Conservation (phyloP, 225 moss, liverwort and hornwort genomes). For the Marchantia polymorpha region DNA sequence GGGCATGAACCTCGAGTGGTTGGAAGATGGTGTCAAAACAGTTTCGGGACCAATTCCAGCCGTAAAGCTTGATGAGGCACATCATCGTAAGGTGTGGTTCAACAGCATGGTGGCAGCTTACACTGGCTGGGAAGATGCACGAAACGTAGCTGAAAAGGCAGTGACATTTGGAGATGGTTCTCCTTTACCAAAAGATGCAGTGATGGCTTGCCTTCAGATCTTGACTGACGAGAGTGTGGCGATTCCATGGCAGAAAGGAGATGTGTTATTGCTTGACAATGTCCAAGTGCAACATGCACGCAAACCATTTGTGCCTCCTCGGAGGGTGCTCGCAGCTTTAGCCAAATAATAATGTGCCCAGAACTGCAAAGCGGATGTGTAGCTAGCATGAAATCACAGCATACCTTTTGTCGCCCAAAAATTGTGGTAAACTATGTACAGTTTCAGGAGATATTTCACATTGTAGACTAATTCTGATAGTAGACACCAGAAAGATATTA, state of each 20-base stretch:
- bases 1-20: conserved; percentile 89
- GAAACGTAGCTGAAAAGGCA: conserved; percentile 79
- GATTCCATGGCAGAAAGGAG: conserved; percentile 87
- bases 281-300: conserved; percentile 79
- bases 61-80: conserved; percentile 66
- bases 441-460: too few species aligned
- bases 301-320: conserved; percentile 75
- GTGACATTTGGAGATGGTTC: conserved; percentile 87
- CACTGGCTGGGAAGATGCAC: conserved; percentile 90
- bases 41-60: conserved; percentile 85
- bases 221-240: conserved; percentile 85
- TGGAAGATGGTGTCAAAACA: conserved; percentile 76
- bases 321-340: conserved; percentile 86
- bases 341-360: conserved; percentile 46
- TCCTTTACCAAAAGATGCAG: conserved; percentile 61
- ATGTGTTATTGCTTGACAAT: conserved; percentile 83
- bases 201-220: conserved; percentile 70
- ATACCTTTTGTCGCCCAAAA: too few species aligned
- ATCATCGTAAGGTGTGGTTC: conserved; percentile 88
- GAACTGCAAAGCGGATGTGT: neutral
- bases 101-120: conserved; percentile 99
- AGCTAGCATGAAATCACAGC: too few species aligned
- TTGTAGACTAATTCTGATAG: too few species aligned
- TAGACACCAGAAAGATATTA: too few species aligned
- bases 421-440: too few species aligned